Evolutionary conservation across 768 basidiomycete species (phyloP), one percentile per base, ranked within the genome.

Genomic region (Phylloporus sp.): DNA sequence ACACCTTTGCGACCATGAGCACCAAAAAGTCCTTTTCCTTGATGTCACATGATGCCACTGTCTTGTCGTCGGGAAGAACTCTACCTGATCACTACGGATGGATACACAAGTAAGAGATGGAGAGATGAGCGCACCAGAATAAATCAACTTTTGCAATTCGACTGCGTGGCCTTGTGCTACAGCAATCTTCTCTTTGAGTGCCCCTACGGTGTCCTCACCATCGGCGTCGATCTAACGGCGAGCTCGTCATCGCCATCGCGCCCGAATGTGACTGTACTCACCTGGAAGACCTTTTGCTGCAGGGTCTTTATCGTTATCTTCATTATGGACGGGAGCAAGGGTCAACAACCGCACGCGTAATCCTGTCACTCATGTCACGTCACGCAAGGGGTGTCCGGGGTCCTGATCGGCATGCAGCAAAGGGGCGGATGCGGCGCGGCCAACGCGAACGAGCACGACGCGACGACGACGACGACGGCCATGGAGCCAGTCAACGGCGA

Each of bases 11-110:
- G 29, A 97, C 91, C 95, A 98, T 99, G 38, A 99, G 82, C n/a
- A 99, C 97, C 54, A 98, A 74, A 74, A 99, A 99, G 70, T 97
- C 95, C 75, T 97, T 98, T 72, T 98, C 95, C 74, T 97, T 95
- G 77, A 98, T 90, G 48, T 87, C 83, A 63, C 87, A 89, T 41
- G 88, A 86, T 60, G 80, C 88, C 31, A 99, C 80, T 2, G 87
- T 88, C 76, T 94, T 95, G 52, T 84, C 81, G 68, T 99, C 94
- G 10, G 81, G 66, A 20, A 98, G 79, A 42, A 99, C 87, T 77
- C 95, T 95, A 49, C 97, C 95, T 97, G 66, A 23, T 56, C 46
- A 20, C 35, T 20, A 5, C 15, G 28, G 27, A 35, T 20, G 22
- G 31, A 45, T 55, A 52, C 53, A 36, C 38, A 28, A 47, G 34